Conservation (phyloP, 805 yeast species). For the Barnettozyma populi region DNA sequence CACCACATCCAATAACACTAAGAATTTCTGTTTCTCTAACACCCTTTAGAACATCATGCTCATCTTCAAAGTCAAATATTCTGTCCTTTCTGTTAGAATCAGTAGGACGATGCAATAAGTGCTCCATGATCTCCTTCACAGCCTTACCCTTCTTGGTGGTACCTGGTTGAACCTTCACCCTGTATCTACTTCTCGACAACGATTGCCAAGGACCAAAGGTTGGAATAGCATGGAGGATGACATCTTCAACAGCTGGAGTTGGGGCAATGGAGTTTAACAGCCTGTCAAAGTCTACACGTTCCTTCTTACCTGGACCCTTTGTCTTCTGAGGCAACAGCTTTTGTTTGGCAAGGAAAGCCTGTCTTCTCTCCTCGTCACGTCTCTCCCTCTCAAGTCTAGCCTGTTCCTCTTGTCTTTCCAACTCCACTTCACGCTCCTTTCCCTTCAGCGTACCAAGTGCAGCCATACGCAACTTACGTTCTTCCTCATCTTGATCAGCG, state of each 20-base stretch:
- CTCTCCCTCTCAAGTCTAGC: conserved; percentile 31
- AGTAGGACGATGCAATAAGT: conserved; percentile 47
- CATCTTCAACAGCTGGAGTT: conserved; percentile 37
- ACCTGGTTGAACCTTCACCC: conserved; percentile 76
- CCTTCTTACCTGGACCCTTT: conserved; percentile 25
- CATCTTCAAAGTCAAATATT: conserved; percentile 65
- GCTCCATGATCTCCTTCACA: conserved; percentile 58
- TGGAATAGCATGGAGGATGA: conserved; percentile 62
- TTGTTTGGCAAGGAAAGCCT: conserved; percentile 20
- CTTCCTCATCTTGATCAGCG: conserved; percentile 90
- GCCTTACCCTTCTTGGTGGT: conserved; percentile 85
- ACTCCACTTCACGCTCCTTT: conserved; percentile 24
- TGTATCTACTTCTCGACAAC: conserved; percentile 66
- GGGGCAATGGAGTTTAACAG: conserved; percentile 34
- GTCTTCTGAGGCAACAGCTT: background rate
- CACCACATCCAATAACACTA: conserved; percentile 56
- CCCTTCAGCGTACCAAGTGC: conserved; percentile 75
- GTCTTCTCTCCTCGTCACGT: conserved; percentile 32
- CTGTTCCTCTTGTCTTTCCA: conserved; percentile 31
- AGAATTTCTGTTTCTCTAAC: conserved; percentile 63
- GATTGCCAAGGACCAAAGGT: conserved; percentile 93
- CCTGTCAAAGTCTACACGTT: conserved; percentile 38
- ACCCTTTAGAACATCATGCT: conserved; percentile 48
- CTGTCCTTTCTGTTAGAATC: conserved; percentile 39
- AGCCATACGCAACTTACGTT: conserved; percentile 66